Evolutionary conservation across 2,329 filamentous ascomycete species (phyloP).

Genomic region (Xylariaceae sp.): DNA sequence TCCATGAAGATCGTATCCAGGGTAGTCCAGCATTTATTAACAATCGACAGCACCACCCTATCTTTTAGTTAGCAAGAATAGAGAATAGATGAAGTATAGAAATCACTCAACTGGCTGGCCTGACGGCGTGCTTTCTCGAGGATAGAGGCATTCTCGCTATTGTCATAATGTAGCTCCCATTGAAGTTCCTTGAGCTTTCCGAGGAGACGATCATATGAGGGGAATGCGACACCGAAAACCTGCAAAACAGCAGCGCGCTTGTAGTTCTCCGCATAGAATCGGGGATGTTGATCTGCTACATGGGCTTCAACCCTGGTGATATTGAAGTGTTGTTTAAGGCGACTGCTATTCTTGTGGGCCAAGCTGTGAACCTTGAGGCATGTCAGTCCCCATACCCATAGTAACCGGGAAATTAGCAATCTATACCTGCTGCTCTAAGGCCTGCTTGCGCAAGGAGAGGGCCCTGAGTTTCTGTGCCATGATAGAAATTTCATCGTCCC

Average conservation of each 20-base stretch:
- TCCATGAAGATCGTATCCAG: constrained; percentile 27
- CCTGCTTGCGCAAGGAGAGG: constrained; percentile 10
- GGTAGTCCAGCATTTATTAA: constrained; percentile 25
- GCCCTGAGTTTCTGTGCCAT: constrained; percentile 12
- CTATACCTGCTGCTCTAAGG: constrained; percentile 16
- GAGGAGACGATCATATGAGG: constrained; percentile 30
- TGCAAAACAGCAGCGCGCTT: constrained; percentile 2
- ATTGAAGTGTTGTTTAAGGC: background rate
- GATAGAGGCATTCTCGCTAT: constrained; percentile 14
- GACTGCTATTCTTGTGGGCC: constrained; percentile 7
- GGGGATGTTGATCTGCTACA: background rate
- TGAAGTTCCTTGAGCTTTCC: constrained; percentile 29
- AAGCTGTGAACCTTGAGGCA: constrained; percentile 10
- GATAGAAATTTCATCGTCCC: background rate
- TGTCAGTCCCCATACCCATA: constrained; percentile 1
- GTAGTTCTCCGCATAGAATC: background rate
- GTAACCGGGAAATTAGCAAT: background rate
- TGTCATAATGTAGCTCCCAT: constrained; percentile 23
- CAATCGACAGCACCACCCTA: constrained; percentile 30
- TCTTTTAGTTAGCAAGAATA: constrained; percentile 1
- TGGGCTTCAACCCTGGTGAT: background rate
- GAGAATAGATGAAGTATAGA: background rate
- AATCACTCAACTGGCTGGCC: constrained; percentile 32
- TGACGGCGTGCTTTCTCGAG: constrained; percentile 29
- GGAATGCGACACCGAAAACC: constrained; percentile 12